Conservation (phyloP, 441 rosid genomes). For the Cnidoscolus chayamansa region DNA sequence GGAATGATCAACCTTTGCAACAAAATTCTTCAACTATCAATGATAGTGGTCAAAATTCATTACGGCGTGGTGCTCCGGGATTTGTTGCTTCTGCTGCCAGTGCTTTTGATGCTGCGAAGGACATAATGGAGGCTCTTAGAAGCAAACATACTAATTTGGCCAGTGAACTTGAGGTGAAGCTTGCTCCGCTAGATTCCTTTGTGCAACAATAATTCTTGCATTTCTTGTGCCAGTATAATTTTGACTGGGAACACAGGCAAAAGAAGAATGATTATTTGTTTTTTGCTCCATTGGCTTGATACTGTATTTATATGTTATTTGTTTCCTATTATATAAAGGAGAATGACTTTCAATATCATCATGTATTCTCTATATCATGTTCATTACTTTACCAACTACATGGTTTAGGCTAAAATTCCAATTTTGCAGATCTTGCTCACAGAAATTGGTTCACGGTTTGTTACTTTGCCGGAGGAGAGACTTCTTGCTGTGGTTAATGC, state of each 20-base stretch:
- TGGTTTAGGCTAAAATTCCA: conserved; percentile 1
- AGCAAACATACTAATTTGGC: conserved; percentile 97
- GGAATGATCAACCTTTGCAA: conserved; percentile 70
- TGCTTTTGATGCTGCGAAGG: conserved; percentile 98
- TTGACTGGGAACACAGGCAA: background rate
- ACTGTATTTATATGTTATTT: background rate
- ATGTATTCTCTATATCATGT: background rate
- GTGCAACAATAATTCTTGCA: background rate
- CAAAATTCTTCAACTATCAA: conserved; percentile 57
- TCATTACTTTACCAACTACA: background rate
- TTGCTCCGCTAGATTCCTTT: conserved; percentile 20
- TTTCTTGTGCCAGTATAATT: background rate
- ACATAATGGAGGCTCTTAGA: conserved; percentile 94
- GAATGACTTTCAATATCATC: background rate
- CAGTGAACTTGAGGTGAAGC: conserved; percentile 85
- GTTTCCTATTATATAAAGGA: background rate
- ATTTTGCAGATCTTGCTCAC: conserved; percentile 76
- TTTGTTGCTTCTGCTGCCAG: conserved; percentile 73
- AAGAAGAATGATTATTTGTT: background rate
- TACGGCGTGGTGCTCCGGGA: conserved; percentile 63
- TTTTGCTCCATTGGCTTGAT: background rate
- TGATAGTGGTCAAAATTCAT: conserved; percentile 61
- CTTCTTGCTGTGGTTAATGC: conserved; percentile 99
- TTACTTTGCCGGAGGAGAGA: conserved; percentile 96
- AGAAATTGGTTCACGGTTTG: conserved; percentile 96